These are phyloP conservation scores for Massariosphaeria phaeospora DNA, from an alignment of 495 filamentous ascomycete species.

Conservation along the genomic window DNA sequence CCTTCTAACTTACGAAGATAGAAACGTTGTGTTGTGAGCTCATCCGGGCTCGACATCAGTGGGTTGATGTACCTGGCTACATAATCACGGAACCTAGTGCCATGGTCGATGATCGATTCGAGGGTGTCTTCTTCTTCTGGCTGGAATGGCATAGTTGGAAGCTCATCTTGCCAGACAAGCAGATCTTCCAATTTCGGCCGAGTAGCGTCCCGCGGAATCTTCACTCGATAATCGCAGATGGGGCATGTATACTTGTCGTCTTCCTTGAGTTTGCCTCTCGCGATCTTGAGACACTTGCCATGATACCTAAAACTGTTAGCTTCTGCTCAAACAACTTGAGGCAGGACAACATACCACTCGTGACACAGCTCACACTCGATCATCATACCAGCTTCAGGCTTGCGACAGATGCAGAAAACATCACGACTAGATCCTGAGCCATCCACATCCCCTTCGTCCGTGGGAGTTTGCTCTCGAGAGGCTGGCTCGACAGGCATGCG, in stretches of 20 bases:
- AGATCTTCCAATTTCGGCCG: conserved; percentile 94
- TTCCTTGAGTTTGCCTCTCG: conserved; percentile 93
- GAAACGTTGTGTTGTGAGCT: conserved; percentile 88
- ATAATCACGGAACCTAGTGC: conserved; percentile 76
- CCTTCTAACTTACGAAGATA: conserved; percentile 98
- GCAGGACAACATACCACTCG: conserved; percentile 67
- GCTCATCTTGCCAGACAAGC: conserved; percentile 79
- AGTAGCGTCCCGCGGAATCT: conserved; percentile 97
- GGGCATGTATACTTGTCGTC: conserved; percentile 98
- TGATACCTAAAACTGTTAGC: conserved; percentile 66
- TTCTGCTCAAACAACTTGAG: background rate
- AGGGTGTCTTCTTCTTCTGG: conserved; percentile 89
- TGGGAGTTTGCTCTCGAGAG: conserved; percentile 77
- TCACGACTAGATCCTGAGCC: conserved; percentile 59
- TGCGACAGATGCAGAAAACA: conserved; percentile 96
- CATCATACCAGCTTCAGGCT: conserved; percentile 95
- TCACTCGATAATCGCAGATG: conserved; percentile 95
- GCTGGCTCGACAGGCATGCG: conserved; percentile 86
- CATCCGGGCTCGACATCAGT: conserved; percentile 71
- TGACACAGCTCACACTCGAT: conserved; percentile 98
- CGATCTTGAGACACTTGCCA: conserved; percentile 97
- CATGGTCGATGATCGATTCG: conserved; percentile 76
- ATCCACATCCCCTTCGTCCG: conserved; percentile 54
- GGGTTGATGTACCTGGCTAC: conserved; percentile 75
- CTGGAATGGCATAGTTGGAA: conserved; percentile 80